phyloP scores from a whole-genome alignment of 1,139 yeast species.

The Saccharomycopsis hybrid region DNA sequence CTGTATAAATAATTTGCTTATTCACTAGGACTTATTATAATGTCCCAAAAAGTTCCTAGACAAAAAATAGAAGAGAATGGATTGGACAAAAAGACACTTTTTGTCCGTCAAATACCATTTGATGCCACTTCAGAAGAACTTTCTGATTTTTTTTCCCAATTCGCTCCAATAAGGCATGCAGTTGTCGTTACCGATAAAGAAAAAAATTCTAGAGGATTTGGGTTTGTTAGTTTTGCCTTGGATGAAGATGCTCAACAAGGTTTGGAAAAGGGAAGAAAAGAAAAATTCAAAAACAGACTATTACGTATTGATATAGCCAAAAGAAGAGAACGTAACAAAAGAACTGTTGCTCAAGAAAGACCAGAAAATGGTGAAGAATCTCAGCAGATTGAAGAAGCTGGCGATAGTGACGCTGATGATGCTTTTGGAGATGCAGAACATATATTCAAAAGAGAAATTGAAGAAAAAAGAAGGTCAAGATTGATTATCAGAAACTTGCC shows the following conservation, averaged over 20 bases:
- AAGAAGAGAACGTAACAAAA: constrained; percentile 73
- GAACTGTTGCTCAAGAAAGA: constrained; percentile 22
- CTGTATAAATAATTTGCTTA: no score
- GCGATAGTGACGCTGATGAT: no score
- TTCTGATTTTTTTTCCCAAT: constrained; percentile 78
- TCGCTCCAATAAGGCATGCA: constrained; percentile 94
- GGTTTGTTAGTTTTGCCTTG: constrained; percentile 83
- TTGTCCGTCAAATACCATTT: constrained; percentile 77
- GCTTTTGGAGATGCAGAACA: constrained; percentile 22
- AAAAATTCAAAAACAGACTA: constrained; percentile 57
- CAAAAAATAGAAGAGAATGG: constrained; percentile 3
- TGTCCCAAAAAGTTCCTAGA: no score
- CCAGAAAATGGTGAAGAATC: constrained; percentile 22
- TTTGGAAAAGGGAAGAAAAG: constrained; percentile 41
- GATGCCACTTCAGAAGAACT: constrained; percentile 78
- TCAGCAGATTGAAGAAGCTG: constrained; percentile 16
- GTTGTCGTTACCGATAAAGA: constrained; percentile 79
- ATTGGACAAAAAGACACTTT: constrained; percentile 53
- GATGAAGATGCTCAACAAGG: constrained; percentile 85
- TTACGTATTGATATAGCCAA: constrained; percentile 84
- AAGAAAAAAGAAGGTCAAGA: constrained; percentile 58
- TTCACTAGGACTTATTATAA: no score
- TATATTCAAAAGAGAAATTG: constrained; percentile 23
- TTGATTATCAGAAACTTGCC: constrained; percentile 88
- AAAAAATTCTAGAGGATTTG: constrained; percentile 80